Evolutionary conservation across 1,284 basidiomycete species (phyloP).

Genomic region (Rhodotorula sp.): DNA sequence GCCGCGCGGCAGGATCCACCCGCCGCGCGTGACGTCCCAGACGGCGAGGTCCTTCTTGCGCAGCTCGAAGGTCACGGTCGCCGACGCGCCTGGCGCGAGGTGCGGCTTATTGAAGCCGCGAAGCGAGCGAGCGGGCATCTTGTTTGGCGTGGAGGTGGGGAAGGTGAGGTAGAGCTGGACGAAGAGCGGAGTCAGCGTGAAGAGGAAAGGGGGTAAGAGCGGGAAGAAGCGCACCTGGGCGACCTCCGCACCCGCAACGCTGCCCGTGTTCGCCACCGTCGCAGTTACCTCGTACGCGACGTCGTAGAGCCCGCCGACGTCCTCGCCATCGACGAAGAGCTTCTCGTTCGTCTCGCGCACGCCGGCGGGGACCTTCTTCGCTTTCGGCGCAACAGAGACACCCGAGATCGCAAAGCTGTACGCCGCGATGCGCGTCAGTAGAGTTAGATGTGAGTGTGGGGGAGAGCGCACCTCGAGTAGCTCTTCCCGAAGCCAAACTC

Average conservation of each 20-base stretch:
- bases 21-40: slow-evolving; percentile 51
- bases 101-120: slow-evolving; percentile 50
- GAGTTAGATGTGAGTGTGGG: no score
- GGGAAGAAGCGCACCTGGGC: slow-evolving; percentile 49
- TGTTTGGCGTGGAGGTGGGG: slow-evolving; percentile 43
- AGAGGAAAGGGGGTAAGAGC: background rate
- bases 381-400: slow-evolving; percentile 44
- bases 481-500: slow-evolving; percentile 56
- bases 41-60: slow-evolving; percentile 54
- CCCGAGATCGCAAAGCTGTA: slow-evolving; percentile 50
- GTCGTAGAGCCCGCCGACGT: slow-evolving; percentile 47
- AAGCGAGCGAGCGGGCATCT: slow-evolving; percentile 45
- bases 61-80: slow-evolving; percentile 50
- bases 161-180: slow-evolving; percentile 52
- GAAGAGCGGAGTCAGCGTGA: background rate
- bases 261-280: slow-evolving; percentile 54
- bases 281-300: slow-evolving; percentile 51
- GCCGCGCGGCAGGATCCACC: slow-evolving; percentile 52
- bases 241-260: slow-evolving; percentile 53
- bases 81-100: slow-evolving; percentile 48
- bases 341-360: slow-evolving; percentile 53
- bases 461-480: slow-evolving; percentile 49
- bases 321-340: slow-evolving; percentile 37
- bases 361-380: background rate
- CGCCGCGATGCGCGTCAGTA: no score